phyloP scores from a whole-genome alignment of 2,329 filamentous ascomycete genomes.

The Anthostomella pinea region DNA sequence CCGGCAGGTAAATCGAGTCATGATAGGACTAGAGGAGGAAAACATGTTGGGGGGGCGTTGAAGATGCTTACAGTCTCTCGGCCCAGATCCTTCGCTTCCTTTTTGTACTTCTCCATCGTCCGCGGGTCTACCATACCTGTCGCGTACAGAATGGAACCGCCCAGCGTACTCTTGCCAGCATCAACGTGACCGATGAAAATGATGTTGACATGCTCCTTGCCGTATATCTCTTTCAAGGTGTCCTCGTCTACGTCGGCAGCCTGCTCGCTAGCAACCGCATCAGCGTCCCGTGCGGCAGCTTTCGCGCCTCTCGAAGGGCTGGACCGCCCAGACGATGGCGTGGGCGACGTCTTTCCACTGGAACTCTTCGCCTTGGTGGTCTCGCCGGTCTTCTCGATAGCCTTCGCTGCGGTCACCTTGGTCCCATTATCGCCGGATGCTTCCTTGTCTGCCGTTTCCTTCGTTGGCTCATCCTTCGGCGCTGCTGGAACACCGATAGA shows the following conservation, averaged over 20 bases:
- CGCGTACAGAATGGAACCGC: constrained; percentile 86
- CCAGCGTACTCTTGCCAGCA: constrained; percentile 94
- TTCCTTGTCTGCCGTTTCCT: constrained; percentile 39
- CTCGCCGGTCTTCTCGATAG: constrained; percentile 87
- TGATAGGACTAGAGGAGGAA: too few species aligned
- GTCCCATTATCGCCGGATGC: constrained; percentile 55
- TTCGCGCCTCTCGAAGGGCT: constrained; percentile 68
- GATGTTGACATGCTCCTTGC: constrained; percentile 89
- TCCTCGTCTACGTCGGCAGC: constrained; percentile 66
- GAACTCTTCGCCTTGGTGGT: constrained; percentile 47
- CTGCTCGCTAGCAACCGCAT: constrained; percentile 82
- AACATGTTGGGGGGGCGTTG: too few species aligned
- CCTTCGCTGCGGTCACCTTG: constrained; percentile 84
- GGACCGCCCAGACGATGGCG: constrained; percentile 78
- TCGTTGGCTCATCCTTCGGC: constrained; percentile 55
- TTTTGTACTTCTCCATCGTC: constrained; percentile 97
- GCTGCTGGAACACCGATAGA: constrained; percentile 62
- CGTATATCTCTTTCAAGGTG: constrained; percentile 91
- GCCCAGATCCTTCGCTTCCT: constrained; percentile 91
- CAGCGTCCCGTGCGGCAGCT: constrained; percentile 61
- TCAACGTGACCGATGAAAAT: constrained; percentile 99
- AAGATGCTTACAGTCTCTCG: too few species aligned
- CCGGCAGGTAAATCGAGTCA: too few species aligned
- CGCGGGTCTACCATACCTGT: constrained; percentile 99
- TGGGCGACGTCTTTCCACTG: constrained; percentile 74